phyloP scores from a whole-genome alignment of 129 eudicot genomes.

The carrot (Daucus carota) region DNA sequence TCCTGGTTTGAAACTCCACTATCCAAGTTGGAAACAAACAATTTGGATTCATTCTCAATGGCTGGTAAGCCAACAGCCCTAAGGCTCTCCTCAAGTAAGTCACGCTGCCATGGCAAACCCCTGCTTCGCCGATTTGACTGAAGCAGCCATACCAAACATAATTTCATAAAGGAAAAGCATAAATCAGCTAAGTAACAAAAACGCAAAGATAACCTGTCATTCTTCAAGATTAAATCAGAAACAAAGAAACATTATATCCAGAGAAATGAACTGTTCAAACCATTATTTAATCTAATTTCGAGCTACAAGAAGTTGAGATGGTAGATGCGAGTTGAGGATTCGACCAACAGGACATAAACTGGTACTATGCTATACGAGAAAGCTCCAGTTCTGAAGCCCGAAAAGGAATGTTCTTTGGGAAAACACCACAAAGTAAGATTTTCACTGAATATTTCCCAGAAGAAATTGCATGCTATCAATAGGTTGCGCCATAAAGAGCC shows the following conservation, averaged over 20 bases:
- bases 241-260: slow-evolving; percentile 30
- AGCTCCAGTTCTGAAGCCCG: slow-evolving; percentile 63
- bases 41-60: slow-evolving; percentile 64
- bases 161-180: slow-evolving; percentile 34
- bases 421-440: slow-evolving; percentile 43
- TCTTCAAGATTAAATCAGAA: slow-evolving; percentile 38
- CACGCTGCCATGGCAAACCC: slow-evolving; percentile 75
- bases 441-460: slow-evolving; percentile 36
- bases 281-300: slow-evolving; percentile 25
- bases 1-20: slow-evolving; percentile 84
- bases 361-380: slow-evolving; percentile 43
- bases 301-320: slow-evolving; percentile 30
- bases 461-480: slow-evolving; percentile 41
- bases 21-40: slow-evolving; percentile 74
- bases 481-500: slow-evolving; percentile 49
- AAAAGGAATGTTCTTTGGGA: slow-evolving; percentile 47
- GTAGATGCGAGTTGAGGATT: slow-evolving; percentile 32
- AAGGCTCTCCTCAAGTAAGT: slow-evolving; percentile 79
- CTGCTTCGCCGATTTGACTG: slow-evolving; percentile 83
- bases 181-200: slow-evolving; percentile 54
- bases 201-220: slow-evolving; percentile 30
- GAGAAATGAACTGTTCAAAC: slow-evolving; percentile 26
- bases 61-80: slow-evolving; percentile 67
- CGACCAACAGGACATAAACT: slow-evolving; percentile 34
- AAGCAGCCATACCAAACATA: slow-evolving; percentile 46